Evolutionary conservation across 2,329 filamentous ascomycete species (phyloP).

Genomic region (Cladophialophora exuberans): DNA sequence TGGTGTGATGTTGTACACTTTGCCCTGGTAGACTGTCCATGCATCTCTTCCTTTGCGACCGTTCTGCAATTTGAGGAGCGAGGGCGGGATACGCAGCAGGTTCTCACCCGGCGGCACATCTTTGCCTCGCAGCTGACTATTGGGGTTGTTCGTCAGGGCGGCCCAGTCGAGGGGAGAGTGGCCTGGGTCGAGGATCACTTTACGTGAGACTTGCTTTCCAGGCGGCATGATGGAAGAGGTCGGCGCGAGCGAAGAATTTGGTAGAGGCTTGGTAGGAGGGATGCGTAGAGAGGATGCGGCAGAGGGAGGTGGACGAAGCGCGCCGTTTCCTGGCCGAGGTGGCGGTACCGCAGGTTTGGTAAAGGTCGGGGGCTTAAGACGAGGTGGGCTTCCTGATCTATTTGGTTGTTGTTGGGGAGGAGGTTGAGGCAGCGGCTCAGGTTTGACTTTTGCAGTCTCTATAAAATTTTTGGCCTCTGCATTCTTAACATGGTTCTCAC

Average conservation of each 20-base stretch:
- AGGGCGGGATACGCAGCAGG: conserved; percentile 76
- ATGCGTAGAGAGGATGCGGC: conserved; percentile 48
- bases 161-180: conserved; percentile 98
- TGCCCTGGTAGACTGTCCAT: conserved; percentile 87
- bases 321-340: conserved; percentile 33
- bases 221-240: conserved; percentile 43
- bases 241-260: conserved; percentile 31
- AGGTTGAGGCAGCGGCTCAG: conserved; percentile 37
- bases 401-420: conserved; percentile 2
- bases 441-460: conserved; percentile 1
- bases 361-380: conserved; percentile 31
- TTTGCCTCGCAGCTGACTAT: conserved; percentile 65
- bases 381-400: conserved; percentile 27
- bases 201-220: conserved; percentile 50
- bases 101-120: conserved; percentile 51
- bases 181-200: conserved; percentile 83
- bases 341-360: conserved; percentile 29
- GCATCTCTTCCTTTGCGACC: conserved; percentile 83
- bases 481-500: background rate
- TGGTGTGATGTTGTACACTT: conserved; percentile 91
- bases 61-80: conserved; percentile 75
- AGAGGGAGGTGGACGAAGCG: conserved; percentile 48
- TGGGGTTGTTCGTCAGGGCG: conserved; percentile 65
- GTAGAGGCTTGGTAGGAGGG: conserved; percentile 34
- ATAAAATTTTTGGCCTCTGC: background rate